Percentiles rank a stretch among this genome's conserved stretches.
These are phyloP conservation scores for Xerophyta viscosa DNA, from an alignment of 106 monocot species.

Conservation along the genomic window DNA sequence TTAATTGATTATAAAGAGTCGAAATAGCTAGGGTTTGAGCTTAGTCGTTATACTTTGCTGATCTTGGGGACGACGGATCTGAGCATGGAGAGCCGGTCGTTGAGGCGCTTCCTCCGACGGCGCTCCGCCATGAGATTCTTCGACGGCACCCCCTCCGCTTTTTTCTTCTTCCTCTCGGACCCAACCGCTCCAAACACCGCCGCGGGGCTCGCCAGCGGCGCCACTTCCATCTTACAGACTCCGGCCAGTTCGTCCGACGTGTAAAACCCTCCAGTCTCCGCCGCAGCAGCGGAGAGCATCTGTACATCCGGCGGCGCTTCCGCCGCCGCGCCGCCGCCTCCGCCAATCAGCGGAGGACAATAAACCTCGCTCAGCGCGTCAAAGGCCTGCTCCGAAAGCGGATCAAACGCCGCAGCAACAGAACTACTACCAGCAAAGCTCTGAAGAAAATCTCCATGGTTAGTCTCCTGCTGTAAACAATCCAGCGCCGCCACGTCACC, in stretches of 20 bases:
- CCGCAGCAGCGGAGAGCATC: conserved; percentile 1
- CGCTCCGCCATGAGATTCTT: conserved; percentile 99
- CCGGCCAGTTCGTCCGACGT: conserved; percentile 4
- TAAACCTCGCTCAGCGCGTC: conserved; percentile 31
- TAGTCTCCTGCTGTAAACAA: conserved; percentile 12
- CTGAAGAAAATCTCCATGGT: background rate
- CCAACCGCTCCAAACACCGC: conserved; percentile 1
- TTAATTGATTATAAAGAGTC: background rate
- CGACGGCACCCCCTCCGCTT: conserved; percentile 71
- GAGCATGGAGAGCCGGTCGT: conserved; percentile 94
- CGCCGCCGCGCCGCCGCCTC: background rate
- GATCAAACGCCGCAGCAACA: conserved; percentile 7
- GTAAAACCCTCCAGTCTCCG: conserved; percentile 2
- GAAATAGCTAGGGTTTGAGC: background rate
- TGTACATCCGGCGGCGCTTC: conserved; percentile 9
- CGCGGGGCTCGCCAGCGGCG: background rate
- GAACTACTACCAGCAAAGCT: conserved; percentile 13
- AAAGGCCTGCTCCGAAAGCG: conserved; percentile 9
- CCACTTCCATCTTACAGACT: conserved; percentile 32
- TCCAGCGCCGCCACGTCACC: conserved; percentile 17
- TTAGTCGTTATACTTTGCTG: conserved; percentile 71
- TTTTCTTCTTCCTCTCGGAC: conserved; percentile 45
- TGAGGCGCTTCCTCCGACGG: conserved; percentile 81
- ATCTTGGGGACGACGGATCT: conserved; percentile 97
- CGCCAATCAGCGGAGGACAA: conserved; percentile 6